Base-by-base conservation (phyloP, 805 yeast genomes). In the Ogataea pignaliae region DNA sequence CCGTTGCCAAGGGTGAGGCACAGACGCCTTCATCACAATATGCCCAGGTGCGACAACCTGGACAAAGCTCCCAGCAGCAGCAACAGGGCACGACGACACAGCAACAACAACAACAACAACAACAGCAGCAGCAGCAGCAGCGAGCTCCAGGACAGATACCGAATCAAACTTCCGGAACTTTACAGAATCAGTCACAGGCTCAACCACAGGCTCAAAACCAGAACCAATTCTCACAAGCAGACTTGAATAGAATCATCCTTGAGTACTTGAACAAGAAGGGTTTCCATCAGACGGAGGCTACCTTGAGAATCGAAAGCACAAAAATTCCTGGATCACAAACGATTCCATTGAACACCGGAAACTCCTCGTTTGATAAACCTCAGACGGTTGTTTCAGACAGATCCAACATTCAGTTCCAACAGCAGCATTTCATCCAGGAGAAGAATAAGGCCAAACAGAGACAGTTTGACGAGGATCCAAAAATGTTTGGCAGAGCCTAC, bases 251-350 rank as follows among this genome's bases (percentile, higher is more conserved):
- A 50, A 88, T 93, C 59, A 98, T 93, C 30, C 72, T 93, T 56
- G 99, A 93, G 56, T 93, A 91, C 56, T 73, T 93, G 53, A 85
- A 83, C 62, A 91, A 93, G 58, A 89, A 90, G 63, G 99, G 99
- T 2, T 93, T 88, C 59, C 90, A 86, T 54, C 81, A 84, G 53
- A 91, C 99, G 0, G 99, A 93, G 63, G 89, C 96, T 2, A 87
- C 90, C 83, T 73, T 93, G 40, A 78, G 99, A 49, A 79, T 89
- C 48, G 99, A 93, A 62, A 78, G 84, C 51, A 74, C 88, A 1
- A 81, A 84, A 46, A 74, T 75, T 7, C 75, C 80, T 1, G 68
- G 68, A 7, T 70, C 76, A 1, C 75, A 78, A 7, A 68, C 81
- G 11, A 67, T 66, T 2, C 71, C 80, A 1, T 69, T 79, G 13